Evolutionary conservation across 2,329 filamentous ascomycete genomes (phyloP), one percentile per base, ranked within the genome.

Genomic region (Monosporascus cannonballus): DNA sequence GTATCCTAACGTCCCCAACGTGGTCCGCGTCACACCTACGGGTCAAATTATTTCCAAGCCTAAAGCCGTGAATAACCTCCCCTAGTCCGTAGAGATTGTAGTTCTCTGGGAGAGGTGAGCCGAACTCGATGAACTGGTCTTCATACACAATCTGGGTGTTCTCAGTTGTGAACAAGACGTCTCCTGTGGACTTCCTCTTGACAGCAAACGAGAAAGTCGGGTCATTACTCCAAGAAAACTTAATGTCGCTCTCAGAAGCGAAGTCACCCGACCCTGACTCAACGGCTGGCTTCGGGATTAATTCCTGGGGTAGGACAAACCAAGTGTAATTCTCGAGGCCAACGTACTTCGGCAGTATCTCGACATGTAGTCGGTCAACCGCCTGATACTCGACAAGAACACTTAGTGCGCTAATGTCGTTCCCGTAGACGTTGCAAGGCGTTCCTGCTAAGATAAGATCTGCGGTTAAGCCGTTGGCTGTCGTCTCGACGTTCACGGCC

Each of bases 61-160:
- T 76, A 38, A 92, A 74, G 15, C 80, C 80, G 61, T 87, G 85
- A 34, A 92, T 88, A 1, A 81, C 79, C 69, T 92, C 88, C 17
- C 86, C 87, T 27, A 92, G 73, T 1, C 88, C 88, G 56, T 90
- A 90, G 0, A 90, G 66, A 57, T 91, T 90, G 69, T 90, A 90
- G 48, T 87, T 79, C 54, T 86, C 76, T 0, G 87, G 87, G 15
- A 90, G 67, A 25, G 75, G 65, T 18, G 84, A 85, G 5, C 77
- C 77, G 58, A 92, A 86, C 61, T 91, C 88, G 42, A 91, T 80
- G 67, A 90, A 92, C 61, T 92, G 88, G 59, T 91, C 79, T 63
- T 90, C 86, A 61, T 83, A 92, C 0, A 92, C 81, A 15, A 92
- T 69, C 11, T 81, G 77, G 2, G 75, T 81, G 4, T 83, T 84